Evolutionary conservation across 768 basidiomycete genomes (phyloP), one percentile per base, ranked within the genome.

Genomic region (Calocybe gangraenosa): DNA sequence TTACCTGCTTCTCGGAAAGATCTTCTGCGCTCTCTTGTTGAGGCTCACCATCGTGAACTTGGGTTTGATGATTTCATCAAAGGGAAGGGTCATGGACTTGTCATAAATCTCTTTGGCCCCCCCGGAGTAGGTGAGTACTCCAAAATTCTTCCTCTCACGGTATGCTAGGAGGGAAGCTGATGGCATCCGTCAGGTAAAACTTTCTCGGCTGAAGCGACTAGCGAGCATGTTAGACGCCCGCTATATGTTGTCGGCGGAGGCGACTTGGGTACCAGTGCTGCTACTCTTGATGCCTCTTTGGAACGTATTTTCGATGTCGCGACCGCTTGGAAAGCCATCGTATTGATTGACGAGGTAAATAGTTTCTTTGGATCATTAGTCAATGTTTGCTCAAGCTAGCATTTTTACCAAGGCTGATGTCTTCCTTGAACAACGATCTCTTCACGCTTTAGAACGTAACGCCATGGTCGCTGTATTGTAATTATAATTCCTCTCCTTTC

Each of bases 381-480:
- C 25, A 19, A 17, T 5, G 3, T 15, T n/a, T 33, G 32, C 15
- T 18, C n/a, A 17, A 33, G 33, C n/a, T 34, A 49, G 32, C 65
- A 40, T 13, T 22, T 15, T 17, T 45, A 33, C 15, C n/a, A 19
- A 70, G 65, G 81, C 82, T 3, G 82, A 87, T 60, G 82, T 87
- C 3, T 87, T 84, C 74, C 69, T 87, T 22, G 83, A 85, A 54
- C 76, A 79, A 57, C 76, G 83, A 5, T 79, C 79, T 3, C 64
- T 83, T 31, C 78, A 82, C 44, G 77, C 84, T 54, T 57, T 84
- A 10, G 71, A 80, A 54, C 71, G 83, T 9, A 87, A 85, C 52
- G 82, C 82, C 0, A 82, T 85, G 75, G 82, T 87, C 5, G 81
- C 82, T 3, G 82, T 84, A 10, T 84, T 81, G 73, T 75, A 56